Base-by-base conservation (phyloP, 192 early-diverging fungal genomes). In the Mortierella antarctica region DNA sequence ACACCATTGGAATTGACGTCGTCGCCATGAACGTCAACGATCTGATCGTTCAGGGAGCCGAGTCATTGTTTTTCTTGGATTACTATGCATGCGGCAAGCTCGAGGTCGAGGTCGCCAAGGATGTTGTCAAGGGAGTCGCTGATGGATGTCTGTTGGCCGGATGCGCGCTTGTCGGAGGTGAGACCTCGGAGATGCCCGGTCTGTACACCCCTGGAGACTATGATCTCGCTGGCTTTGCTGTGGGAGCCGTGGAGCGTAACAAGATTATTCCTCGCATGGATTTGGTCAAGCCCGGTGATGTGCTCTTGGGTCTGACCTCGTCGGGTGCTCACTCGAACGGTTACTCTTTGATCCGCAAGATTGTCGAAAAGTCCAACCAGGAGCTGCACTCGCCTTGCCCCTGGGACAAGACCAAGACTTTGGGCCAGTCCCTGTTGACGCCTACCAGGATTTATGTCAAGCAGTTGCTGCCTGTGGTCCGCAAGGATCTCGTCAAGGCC, bases 21-120 rank as follows among this genome's bases (percentile, higher is more conserved):
- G 98, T 99, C 49, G 98, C 98, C 7, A 99, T 99, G 98, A 97
- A 93, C 78, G 98, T 99, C 69, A 99, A 99, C 85, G 98, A 99
- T 76, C 86, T 99, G 56, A 87, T 99, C 50, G 98, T 99, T 21
- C 98, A 99, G 85, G 98, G 98, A 49, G 98, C 97, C 8, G 98
- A 99, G 85, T 97, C 98, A 11, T 85, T 99, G 44, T 96, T 97
- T 87, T 99, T 99, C 87, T 88, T 99, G 62, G 98, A 99, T 87
- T 99, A 99, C 84, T 99, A 95, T 86, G 98, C 97, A 14, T 95
- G 94, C 70, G 91, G 93, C 49, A 95, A 95, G 69, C 90, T 99
- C 56, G 95, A 99, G 58, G 95, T 99, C 0, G 91, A 93, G 73
- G 94, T 96, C 17, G 94, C 95, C 50, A 89, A 87, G 73, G 93